Evolutionary conservation across 2,329 filamentous ascomycete species (phyloP).

Genomic region (Botrytis squamosa): DNA sequence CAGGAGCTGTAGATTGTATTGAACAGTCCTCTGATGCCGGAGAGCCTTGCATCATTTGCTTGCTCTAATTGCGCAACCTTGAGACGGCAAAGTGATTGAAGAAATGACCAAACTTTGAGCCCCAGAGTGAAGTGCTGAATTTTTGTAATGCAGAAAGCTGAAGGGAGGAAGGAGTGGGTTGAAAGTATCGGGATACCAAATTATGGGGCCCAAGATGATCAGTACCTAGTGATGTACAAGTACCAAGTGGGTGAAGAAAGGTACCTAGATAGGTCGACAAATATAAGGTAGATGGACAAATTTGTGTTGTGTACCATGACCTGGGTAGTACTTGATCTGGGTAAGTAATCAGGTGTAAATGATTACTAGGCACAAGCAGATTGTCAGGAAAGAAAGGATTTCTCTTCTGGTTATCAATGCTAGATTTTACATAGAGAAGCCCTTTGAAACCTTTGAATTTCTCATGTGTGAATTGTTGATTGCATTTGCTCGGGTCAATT

Average conservation of each 20-base stretch:
- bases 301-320: neutral
- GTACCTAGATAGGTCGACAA: neutral
- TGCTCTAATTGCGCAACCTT: neutral
- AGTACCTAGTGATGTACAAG: neutral
- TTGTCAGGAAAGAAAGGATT: neutral
- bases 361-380: neutral
- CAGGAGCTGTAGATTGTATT: neutral
- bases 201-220: neutral
- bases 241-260: neutral
- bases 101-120: neutral
- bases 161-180: neutral
- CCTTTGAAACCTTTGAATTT: neutral
- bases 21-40: neutral
- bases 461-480: neutral
- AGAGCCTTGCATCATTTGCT: slow-evolving; percentile 3
- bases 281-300: neutral
- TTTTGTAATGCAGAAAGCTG: neutral
- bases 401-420: neutral
- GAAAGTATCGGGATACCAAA: neutral
- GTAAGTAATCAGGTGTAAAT: neutral
- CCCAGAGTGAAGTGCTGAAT: neutral
- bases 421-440: neutral
- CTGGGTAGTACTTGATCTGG: neutral
- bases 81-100: neutral
- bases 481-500: neutral